Evolutionary conservation across 768 basidiomycete genomes (phyloP).

Genomic region (Coprinopsis sp.): DNA sequence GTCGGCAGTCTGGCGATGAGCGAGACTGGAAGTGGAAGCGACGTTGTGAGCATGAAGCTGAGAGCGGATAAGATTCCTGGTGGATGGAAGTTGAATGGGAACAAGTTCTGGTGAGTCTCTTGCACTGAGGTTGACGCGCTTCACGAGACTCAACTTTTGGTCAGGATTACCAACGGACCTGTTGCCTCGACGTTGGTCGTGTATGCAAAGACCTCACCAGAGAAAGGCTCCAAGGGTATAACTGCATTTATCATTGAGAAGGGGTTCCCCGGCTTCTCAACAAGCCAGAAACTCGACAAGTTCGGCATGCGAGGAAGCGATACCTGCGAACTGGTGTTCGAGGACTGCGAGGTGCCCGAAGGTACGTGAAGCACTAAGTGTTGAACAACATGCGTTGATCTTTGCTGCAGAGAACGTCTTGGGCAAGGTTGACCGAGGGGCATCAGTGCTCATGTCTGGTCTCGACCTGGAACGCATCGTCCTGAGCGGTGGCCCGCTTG

Average conservation of each 20-base stretch:
- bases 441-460: conserved; percentile 88
- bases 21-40: conserved; percentile 87
- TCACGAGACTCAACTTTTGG: conserved; percentile 3
- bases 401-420: conserved; percentile 70
- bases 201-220: conserved; percentile 83
- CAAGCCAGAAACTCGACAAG: conserved; percentile 89
- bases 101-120: conserved; percentile 79
- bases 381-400: conserved; percentile 8
- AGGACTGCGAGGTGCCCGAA: conserved; percentile 84
- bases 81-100: conserved; percentile 81
- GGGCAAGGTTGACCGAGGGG: conserved; percentile 75
- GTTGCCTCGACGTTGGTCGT: conserved; percentile 87
- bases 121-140: conserved; percentile 1
- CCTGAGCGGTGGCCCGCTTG: conserved; percentile 87
- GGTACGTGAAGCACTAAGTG: conserved; percentile 40
- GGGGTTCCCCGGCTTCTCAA: conserved; percentile 78
- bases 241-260: conserved; percentile 90
- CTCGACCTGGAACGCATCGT: conserved; percentile 90
- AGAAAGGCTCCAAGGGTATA: conserved; percentile 80
- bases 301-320: conserved; percentile 96
- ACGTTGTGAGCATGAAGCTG: conserved; percentile 92
- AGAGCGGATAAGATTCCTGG: conserved; percentile 74
- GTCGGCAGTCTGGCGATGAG: conserved; percentile 94
- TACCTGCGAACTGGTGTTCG: conserved; percentile 90
- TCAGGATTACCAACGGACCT: conserved; percentile 94